phyloP scores from a whole-genome alignment of 306 rosid species.

The Rosa chinensis region DNA sequence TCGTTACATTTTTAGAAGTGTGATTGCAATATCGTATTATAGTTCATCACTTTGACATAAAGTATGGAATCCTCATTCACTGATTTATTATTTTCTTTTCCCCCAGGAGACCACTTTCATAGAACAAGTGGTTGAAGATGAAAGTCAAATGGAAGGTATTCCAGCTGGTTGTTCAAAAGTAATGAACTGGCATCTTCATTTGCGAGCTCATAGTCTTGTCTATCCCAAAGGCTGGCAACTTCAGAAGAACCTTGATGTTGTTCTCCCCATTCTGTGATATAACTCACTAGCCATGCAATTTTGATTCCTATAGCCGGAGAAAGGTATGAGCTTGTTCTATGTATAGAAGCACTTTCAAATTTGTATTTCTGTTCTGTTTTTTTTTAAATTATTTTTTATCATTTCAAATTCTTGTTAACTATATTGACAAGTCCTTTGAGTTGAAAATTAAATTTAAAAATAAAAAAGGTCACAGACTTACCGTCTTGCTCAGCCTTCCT shows the following conservation, averaged over 20 bases:
- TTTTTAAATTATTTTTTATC: background rate
- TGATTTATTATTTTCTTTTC: slow-evolving; percentile 22
- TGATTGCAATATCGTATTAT: slow-evolving; percentile 15
- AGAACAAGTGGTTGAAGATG: slow-evolving; percentile 88
- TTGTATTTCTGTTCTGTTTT: background rate
- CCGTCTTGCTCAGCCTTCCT: background rate
- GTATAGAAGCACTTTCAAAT: slow-evolving; percentile 5
- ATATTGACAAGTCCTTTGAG: background rate
- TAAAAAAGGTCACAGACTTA: background rate
- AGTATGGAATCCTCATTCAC: slow-evolving; percentile 25
- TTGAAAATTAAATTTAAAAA: background rate
- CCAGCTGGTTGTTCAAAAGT: slow-evolving; percentile 65
- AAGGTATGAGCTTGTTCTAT: slow-evolving; percentile 55
- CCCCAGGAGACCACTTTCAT: slow-evolving; percentile 91
- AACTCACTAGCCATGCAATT: slow-evolving; percentile 30
- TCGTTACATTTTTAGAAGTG: slow-evolving; percentile 8
- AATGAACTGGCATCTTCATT: slow-evolving; percentile 97
- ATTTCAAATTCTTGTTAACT: background rate
- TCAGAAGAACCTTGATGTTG: slow-evolving; percentile 66
- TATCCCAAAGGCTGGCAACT: slow-evolving; percentile 92
- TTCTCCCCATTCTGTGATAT: slow-evolving; percentile 57
- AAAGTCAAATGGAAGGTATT: slow-evolving; percentile 85
- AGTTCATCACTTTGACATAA: slow-evolving; percentile 5
- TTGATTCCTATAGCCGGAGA: slow-evolving; percentile 39
- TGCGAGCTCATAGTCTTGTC: slow-evolving; percentile 46